A percentile compares a stretch with the other conserved stretches of the same genome.
Evolutionary conservation across 2,329 filamentous ascomycete species (phyloP).

Genomic region (Claviceps arundinis): DNA sequence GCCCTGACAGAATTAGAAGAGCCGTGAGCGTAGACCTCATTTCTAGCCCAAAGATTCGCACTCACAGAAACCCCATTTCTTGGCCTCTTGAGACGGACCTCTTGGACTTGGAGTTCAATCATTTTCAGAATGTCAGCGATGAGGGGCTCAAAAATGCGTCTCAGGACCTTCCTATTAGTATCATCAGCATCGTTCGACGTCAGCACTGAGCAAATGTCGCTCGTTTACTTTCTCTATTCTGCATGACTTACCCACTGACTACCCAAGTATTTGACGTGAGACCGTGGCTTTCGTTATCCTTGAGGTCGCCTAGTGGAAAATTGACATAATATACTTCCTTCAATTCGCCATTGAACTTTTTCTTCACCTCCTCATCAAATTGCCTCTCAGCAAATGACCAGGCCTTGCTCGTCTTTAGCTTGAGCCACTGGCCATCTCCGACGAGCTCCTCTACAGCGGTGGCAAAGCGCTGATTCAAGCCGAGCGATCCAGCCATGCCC

Average conservation of each 20-base stretch:
- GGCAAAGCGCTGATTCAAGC: constrained; percentile 11
- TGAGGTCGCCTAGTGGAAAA: constrained; percentile 10
- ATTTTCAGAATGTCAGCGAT: constrained; percentile 9
- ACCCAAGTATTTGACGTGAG: constrained; percentile 9
- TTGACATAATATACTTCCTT: constrained; percentile 9
- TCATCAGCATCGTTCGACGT: not conserved
- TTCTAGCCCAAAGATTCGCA: fast-evolving
- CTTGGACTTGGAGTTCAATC: constrained; percentile 10
- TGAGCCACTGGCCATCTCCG: constrained; percentile 7
- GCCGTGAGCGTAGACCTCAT: too few relatives aligned
- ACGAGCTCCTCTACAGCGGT: constrained; percentile 9
- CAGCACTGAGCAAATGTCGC: not conserved
- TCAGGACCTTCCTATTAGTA: not conserved
- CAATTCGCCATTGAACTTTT: constrained; percentile 5
- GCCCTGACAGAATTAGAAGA: not conserved
- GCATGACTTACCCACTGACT: constrained; percentile 9
- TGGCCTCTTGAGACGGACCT: not conserved
- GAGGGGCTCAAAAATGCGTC: constrained; percentile 9
- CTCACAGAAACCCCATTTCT: not conserved
- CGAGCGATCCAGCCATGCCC: constrained; percentile 13
- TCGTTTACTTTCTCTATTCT: fast-evolving
- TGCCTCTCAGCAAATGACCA: constrained; percentile 7
- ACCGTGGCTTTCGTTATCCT: constrained; percentile 6
- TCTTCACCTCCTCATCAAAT: constrained; percentile 12
- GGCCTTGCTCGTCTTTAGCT: constrained; percentile 4